phyloP scores from a whole-genome alignment of 129 eudicot genomes.

The Pittosporum tobira region DNA sequence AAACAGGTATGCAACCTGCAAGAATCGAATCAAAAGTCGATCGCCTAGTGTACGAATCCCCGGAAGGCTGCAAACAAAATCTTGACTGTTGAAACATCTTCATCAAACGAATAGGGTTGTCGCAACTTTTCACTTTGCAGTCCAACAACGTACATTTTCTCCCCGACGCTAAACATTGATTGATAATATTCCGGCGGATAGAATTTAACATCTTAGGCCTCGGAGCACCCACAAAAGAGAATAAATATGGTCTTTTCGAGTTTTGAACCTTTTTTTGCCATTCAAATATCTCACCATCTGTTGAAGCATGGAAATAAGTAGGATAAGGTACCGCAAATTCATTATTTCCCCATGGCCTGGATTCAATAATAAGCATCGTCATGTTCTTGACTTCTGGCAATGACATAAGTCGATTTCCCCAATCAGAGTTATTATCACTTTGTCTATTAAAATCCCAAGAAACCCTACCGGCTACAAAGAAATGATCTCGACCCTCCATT shows the following conservation, averaged over 20 bases:
- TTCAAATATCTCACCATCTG: constrained; percentile 19
- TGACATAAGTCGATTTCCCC: constrained; percentile 43
- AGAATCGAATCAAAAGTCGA: constrained; percentile 55
- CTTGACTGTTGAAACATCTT: constrained; percentile 34
- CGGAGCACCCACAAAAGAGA: constrained; percentile 45
- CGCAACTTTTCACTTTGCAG: constrained; percentile 27
- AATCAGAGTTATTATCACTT: constrained; percentile 20
- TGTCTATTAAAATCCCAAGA: constrained; percentile 46
- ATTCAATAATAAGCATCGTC: constrained; percentile 46
- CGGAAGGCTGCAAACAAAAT: constrained; percentile 56
- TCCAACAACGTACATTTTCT: constrained; percentile 18
- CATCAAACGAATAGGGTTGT: constrained; percentile 37
- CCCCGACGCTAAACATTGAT: constrained; percentile 32
- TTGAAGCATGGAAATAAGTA: constrained; percentile 41
- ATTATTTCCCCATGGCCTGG: constrained; percentile 22
- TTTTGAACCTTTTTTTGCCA: constrained; percentile 41
- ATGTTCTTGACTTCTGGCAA: constrained; percentile 45
- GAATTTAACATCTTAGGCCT: constrained; percentile 33
- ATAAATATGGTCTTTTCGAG: constrained; percentile 24
- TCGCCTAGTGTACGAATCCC: constrained; percentile 46
- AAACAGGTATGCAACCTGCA: constrained; percentile 62
- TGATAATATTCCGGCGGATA: constrained; percentile 33
- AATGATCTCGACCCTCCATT: constrained; percentile 44
- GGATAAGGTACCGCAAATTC: constrained; percentile 55
- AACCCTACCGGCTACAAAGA: constrained; percentile 41